Percentiles rank a stretch among this genome's conserved stretches.
Conservation (phyloP, 257 asterid genomes). For the Nicotiana attenuata region DNA sequence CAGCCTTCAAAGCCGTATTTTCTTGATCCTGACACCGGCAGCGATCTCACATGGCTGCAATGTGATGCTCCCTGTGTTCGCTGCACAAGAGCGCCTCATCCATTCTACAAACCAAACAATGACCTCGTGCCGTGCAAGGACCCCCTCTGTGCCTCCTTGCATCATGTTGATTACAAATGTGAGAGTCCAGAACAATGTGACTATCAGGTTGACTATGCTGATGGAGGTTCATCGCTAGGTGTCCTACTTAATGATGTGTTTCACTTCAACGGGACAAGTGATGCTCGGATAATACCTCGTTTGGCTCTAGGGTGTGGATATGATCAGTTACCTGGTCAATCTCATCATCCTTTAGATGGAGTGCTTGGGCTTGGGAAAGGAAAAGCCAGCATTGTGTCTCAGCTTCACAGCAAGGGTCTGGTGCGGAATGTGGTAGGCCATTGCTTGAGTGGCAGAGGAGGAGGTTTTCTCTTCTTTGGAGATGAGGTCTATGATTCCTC, state of each 20-base stretch:
- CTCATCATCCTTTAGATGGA: constrained; percentile 82
- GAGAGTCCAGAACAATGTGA: constrained; percentile 87
- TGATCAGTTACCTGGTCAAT: constrained; percentile 73
- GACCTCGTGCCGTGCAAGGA: constrained; percentile 81
- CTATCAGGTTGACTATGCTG: constrained; percentile 96
- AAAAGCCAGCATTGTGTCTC: constrained; percentile 71
- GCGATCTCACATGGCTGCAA: constrained; percentile 99
- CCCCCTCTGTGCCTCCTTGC: constrained; percentile 88
- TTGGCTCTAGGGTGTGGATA: constrained; percentile 95
- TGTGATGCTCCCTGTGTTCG: constrained; percentile 97
- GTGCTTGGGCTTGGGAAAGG: constrained; percentile 97
- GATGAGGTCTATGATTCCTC: constrained; percentile 75
- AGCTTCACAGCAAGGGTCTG: constrained; percentile 67
- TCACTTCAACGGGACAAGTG: constrained; percentile 58
- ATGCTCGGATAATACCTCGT: constrained; percentile 57
- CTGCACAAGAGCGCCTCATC: constrained; percentile 90
- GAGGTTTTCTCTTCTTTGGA: constrained; percentile 88
- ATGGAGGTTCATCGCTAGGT: constrained; percentile 98
- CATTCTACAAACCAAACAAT: constrained; percentile 83
- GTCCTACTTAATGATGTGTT: constrained; percentile 76
- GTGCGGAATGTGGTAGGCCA: constrained; percentile 75
- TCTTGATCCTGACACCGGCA: constrained; percentile 98
- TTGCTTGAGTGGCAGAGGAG: constrained; percentile 65
- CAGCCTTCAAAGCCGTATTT: constrained; percentile 86
- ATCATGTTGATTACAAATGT: constrained; percentile 62